These are phyloP conservation scores for Ustilago hordei DNA, from an alignment of 1,284 basidiomycete genomes.

Conservation along the genomic window DNA sequence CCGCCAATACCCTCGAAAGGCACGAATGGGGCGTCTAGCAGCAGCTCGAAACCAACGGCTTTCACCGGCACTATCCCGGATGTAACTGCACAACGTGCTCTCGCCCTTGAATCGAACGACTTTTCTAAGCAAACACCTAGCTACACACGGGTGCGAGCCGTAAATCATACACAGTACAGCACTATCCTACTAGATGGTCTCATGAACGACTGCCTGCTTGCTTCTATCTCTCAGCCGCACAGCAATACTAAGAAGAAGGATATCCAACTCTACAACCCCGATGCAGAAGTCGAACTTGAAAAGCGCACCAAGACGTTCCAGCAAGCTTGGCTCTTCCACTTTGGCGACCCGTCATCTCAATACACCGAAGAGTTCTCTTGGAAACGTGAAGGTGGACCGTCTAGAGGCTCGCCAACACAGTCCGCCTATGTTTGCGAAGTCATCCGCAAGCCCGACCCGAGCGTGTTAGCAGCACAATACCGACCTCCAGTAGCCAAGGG, in stretches of 20 bases:
- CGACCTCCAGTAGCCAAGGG: constrained; percentile 76
- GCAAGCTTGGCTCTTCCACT: constrained; percentile 80
- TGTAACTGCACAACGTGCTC: constrained; percentile 26
- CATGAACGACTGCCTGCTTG: constrained; percentile 36
- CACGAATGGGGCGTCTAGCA: neutral
- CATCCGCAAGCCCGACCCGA: constrained; percentile 84
- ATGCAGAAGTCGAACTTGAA: constrained; percentile 75
- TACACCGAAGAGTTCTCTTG: constrained; percentile 37
- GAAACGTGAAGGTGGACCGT: constrained; percentile 66
- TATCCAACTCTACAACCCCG: constrained; percentile 81
- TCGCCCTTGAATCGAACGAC: constrained; percentile 32
- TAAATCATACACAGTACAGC: constrained; percentile 37
- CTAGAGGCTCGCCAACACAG: constrained; percentile 24
- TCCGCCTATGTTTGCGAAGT: constrained; percentile 72
- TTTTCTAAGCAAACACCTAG: constrained; percentile 36
- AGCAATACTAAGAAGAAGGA: constrained; percentile 76
- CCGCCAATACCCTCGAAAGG: constrained; percentile 41
- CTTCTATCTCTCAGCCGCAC: constrained; percentile 36
- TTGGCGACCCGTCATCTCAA: constrained; percentile 74
- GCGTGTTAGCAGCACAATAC: constrained; percentile 83
- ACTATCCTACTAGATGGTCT: constrained; percentile 53
- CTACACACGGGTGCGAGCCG: constrained; percentile 53
- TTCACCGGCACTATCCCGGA: constrained; percentile 47
- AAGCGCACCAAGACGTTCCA: constrained; percentile 79
- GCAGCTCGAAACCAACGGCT: constrained; percentile 18